Percentiles rank a stretch among this genome's conserved stretches.
These are phyloP conservation scores for Mimosa pudica DNA, from an alignment of 306 rosid species.

Conservation along the genomic window DNA sequence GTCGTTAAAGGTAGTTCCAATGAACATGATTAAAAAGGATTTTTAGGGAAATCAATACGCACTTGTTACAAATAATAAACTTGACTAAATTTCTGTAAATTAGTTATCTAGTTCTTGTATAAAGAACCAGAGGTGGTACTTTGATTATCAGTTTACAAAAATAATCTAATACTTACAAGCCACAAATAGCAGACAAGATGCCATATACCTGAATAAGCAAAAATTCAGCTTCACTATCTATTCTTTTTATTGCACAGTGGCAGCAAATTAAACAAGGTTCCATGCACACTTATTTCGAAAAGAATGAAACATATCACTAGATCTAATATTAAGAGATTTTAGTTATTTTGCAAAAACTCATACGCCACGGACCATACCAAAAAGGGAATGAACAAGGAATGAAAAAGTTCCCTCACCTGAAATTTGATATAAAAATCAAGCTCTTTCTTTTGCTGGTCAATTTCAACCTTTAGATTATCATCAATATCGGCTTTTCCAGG, in stretches of 20 bases:
- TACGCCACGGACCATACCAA: neutral
- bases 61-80: too few species aligned
- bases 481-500: slow-evolving; percentile 27
- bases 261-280: neutral
- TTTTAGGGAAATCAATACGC: too few species aligned
- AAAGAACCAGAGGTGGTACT: too few species aligned
- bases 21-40: too few species aligned
- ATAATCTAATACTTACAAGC: neutral
- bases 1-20: too few species aligned
- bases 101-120: too few species aligned
- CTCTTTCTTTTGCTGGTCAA: slow-evolving; percentile 42
- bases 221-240: neutral
- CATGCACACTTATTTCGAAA: neutral
- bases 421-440: slow-evolving; percentile 33
- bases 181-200: neutral
- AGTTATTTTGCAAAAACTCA: neutral
- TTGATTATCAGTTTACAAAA: neutral
- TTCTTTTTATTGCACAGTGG: neutral
- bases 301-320: neutral
- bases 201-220: slow-evolving; percentile 1
- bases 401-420: slow-evolving; percentile 29
- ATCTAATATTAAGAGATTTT: neutral
- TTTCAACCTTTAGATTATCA: slow-evolving; percentile 34
- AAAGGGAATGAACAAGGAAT: neutral
- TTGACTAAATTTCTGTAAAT: too few species aligned